Evolutionary conservation across 2,329 filamentous ascomycete genomes (phyloP), one percentile per base, ranked within the genome.

Genomic region (Talaromyces sp.): DNA sequence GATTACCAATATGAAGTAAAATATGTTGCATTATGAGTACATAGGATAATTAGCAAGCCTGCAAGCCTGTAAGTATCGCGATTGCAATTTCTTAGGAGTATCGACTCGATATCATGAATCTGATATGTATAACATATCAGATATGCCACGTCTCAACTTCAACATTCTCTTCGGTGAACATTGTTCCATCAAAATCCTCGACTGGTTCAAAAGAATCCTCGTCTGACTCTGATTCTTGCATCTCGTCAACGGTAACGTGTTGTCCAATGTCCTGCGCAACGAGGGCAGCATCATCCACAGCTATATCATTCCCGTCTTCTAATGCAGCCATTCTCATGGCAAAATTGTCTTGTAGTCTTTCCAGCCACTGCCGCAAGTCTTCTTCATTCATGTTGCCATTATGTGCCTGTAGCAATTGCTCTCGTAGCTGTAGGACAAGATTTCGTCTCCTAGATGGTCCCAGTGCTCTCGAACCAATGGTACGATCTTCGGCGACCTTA

Each of bases 261-360:
- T 64, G 62, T 1, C 60, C 63, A 4, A 59, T 59, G 12, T 40
- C 40, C 6, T 58, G 63, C 40, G 55, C n/a, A 16, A 23, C 37
- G 14, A 55, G 23, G 11, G 9, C 12, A 14, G 18, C 35, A 61
- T 58, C 44, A 1, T 58, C 23, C 18, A 14, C n/a, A 12, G n/a
- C 9, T 14, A 31, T 8, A 37, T 44, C 63, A 31, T 69, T 64
- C 11, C 78, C 75, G 4, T 67, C 69, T 54, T 90, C 86, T 31
- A 92, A 84, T 1, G 81, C 82, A 23, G 85, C 82, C 90, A 96
- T 93, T 7, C 84, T 80, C 4, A 81, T 68, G 7, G 90, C 82
- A 69, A 96, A 96, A 60, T 96, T 90, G 56, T 83, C 83, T 71
- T 93, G 91, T 12, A 95, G 74, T 64, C 83, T 83, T 61, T 77